These are phyloP conservation scores for Silene vulgaris DNA, from an alignment of 179 eudicot species.

Conservation along the genomic window DNA sequence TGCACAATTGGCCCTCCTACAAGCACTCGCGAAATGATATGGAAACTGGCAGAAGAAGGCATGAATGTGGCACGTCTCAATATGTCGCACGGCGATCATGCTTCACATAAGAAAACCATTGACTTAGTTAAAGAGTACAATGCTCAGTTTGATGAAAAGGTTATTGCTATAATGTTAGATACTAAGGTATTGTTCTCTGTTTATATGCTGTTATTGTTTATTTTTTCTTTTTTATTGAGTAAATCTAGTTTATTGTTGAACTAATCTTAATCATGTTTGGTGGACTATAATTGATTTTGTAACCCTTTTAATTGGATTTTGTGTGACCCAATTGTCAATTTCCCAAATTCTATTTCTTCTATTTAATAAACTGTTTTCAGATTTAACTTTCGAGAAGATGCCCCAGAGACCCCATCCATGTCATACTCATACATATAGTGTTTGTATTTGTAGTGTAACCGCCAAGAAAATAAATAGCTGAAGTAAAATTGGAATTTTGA, in stretches of 20 bases:
- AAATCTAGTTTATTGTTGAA: neutral
- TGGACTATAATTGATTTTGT: neutral
- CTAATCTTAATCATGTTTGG: neutral
- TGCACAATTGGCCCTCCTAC: constrained; percentile 97
- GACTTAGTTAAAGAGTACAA: constrained; percentile 88
- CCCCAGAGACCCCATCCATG: too few species aligned
- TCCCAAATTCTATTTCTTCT: neutral
- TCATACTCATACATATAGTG: too few species aligned
- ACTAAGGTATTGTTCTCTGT: constrained; percentile 59
- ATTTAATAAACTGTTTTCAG: neutral
- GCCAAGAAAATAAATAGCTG: neutral
- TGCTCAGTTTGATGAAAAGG: constrained; percentile 81
- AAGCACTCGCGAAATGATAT: constrained; percentile 89
- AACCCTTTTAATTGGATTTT: neutral
- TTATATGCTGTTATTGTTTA: neutral
- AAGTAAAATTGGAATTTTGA: neutral
- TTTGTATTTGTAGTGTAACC: neutral
- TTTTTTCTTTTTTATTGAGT: neutral
- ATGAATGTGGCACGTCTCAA: constrained; percentile 97
- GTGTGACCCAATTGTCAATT: neutral
- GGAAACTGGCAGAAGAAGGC: constrained; percentile 92
- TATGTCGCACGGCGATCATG: constrained; percentile 98
- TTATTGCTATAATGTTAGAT: constrained; percentile 88
- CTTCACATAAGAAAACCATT: constrained; percentile 88
- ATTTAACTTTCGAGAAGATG: neutral